Evolutionary conservation across 1,139 yeast species (phyloP), one percentile per base, ranked within the genome.

Genomic region (Geotrichum bryndzae): DNA sequence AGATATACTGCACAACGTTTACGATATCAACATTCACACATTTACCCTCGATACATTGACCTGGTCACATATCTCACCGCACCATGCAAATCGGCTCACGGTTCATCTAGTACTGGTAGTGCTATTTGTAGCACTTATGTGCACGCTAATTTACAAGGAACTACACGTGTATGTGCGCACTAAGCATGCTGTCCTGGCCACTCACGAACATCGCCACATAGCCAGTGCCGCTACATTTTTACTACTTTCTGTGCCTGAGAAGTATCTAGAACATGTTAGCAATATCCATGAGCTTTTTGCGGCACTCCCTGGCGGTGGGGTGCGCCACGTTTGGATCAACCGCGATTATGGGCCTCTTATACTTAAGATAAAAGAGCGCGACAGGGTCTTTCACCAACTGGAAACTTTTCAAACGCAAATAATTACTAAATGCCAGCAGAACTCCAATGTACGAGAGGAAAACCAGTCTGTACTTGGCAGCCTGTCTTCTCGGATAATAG

Each of bases 251-350:
- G 57, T 73, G 7, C 67, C 72, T 3, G 57, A 58, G 29, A 53
- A 58, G n/a, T 56, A 53, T 31, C 29, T 56, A 53, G 25, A 52
- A 10, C 61, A 66, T 7, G 65, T 60, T 13, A 66, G 62, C 5
- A 59, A 61, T n/a, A 56, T 72, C 13, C 27, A 48, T 1, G 51
- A 59, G 5, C 59, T 67, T 22, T 70, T 69, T 53, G 58, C 61
- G 0, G 60, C 64, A 6, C 63, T 70, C n/a, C 67, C 74, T 1
- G 69, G 67, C 2, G 56, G 56, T 15, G 68, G 69, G 1, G 64
- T 73, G 13, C 62, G 62, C 23, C 66, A 63, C 7, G 63, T 73
- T 0, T 73, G 76, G 76, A 65, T 72, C 54, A 73, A 72, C 58
- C 62, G 72, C 5, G 70, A 73, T 57, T 72, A 63, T 58, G 45